These are phyloP conservation scores for Cornus kousa DNA, from an alignment of 148 eudicot species.

Conservation along the genomic window DNA sequence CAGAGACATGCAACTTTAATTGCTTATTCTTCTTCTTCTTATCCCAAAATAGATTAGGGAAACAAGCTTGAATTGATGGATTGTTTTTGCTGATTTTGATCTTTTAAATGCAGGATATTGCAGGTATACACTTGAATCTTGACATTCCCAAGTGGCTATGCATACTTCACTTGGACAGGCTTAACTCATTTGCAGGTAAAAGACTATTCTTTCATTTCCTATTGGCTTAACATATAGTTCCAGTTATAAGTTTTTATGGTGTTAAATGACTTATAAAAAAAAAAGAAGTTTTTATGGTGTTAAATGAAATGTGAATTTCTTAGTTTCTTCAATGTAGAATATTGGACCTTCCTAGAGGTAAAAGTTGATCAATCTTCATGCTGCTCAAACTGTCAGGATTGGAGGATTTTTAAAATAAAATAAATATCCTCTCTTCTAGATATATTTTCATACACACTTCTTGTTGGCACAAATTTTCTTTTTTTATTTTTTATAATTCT, in stretches of 20 bases:
- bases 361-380: neutral
- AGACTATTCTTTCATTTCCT: conserved; percentile 11
- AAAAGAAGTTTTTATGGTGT: neutral
- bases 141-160: conserved; percentile 81
- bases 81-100: conserved; percentile 15
- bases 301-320: neutral
- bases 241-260: neutral
- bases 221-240: neutral
- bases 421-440: neutral
- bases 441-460: neutral
- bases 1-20: neutral
- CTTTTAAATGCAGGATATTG: conserved; percentile 63
- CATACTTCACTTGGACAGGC: conserved; percentile 68
- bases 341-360: neutral
- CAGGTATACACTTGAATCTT: conserved; percentile 84
- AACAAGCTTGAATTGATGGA: neutral
- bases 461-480: neutral
- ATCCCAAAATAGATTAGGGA: no score
- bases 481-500: neutral
- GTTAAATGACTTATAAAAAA: no score
- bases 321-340: neutral
- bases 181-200: conserved; percentile 77
- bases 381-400: neutral
- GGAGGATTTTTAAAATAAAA: neutral
- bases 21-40: neutral